Evolutionary conservation across 805 yeast species (phyloP).

Genomic region (Yarrowia sp.): DNA sequence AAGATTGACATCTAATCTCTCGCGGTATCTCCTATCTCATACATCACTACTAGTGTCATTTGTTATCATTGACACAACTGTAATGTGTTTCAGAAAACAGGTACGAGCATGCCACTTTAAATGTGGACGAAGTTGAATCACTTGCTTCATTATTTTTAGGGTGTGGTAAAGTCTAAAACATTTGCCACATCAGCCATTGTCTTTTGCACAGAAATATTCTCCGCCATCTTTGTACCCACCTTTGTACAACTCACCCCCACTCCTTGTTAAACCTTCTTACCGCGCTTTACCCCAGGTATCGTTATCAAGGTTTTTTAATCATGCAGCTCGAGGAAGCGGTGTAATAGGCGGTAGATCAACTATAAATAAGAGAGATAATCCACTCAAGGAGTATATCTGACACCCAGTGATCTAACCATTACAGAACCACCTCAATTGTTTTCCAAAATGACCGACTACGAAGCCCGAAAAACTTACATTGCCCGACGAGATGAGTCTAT

Average conservation of each 20-base stretch:
- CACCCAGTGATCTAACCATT: too few relatives aligned
- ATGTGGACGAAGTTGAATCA: too few relatives aligned
- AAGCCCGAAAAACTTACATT: constrained; percentile 2
- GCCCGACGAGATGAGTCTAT: constrained; percentile 7
- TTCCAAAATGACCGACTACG: constrained; percentile 6
- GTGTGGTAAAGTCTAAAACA: not conserved
- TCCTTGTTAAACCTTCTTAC: not conserved
- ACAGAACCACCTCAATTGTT: not conserved
- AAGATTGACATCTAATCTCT: not conserved
- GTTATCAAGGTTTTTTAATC: constrained; percentile 2
- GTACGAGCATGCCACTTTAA: too few relatives aligned
- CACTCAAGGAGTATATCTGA: too few relatives aligned
- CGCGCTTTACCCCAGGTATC: constrained; percentile 3
- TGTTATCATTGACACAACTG: not conserved
- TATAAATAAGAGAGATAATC: not conserved
- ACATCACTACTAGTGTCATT: not conserved
- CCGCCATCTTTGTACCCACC: not conserved
- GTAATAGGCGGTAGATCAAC: not conserved
- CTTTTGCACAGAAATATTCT: not conserved
- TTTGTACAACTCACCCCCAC: not conserved
- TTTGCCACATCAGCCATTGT: not conserved
- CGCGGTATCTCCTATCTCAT: not conserved
- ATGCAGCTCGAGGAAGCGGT: not conserved
- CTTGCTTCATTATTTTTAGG: not conserved
- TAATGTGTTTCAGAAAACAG: too few relatives aligned